phyloP scores from a whole-genome alignment of 1,139 yeast genomes.

The Magnusiomyces paraingens region DNA sequence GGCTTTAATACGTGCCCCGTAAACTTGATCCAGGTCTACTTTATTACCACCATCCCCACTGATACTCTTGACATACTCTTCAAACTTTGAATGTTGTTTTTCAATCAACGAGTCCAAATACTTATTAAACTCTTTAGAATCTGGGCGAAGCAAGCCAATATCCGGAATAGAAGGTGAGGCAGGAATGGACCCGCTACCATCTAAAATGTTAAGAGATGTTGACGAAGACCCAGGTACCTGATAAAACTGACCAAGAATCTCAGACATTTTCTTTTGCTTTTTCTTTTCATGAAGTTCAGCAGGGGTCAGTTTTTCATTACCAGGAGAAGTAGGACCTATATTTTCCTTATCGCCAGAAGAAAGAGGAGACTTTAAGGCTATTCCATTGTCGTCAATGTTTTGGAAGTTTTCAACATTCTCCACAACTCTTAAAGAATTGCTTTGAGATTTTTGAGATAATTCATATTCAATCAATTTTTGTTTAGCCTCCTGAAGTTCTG shows the following conservation, averaged over 20 bases:
- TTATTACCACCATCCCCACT: slow-evolving; percentile 7
- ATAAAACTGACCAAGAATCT: slow-evolving; percentile 17
- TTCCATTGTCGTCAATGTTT: not conserved
- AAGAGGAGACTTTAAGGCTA: too few species aligned
- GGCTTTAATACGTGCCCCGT: slow-evolving; percentile 20
- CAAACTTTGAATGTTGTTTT: slow-evolving; percentile 10
- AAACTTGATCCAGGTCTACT: slow-evolving; percentile 16
- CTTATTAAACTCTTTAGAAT: not conserved
- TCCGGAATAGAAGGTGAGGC: not conserved
- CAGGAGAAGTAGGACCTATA: not conserved
- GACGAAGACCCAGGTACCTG: not conserved
- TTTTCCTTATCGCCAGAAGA: not conserved
- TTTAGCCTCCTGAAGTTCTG: slow-evolving; percentile 23
- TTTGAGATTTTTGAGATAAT: not conserved
- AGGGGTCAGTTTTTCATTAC: not conserved
- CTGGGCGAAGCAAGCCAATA: not conserved
- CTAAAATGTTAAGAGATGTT: not conserved
- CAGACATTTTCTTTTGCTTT: slow-evolving; percentile 18
- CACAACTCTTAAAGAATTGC: too few species aligned
- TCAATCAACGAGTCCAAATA: slow-evolving; percentile 1
- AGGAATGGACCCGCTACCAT: not conserved
- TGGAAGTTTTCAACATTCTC: not conserved
- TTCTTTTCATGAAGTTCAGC: slow-evolving; percentile 12
- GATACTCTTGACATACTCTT: slow-evolving; percentile 8
- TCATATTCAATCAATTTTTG: slow-evolving; percentile 6